A percentile compares a stretch with the other conserved stretches of the same genome.
Conservation (phyloP, 2,329 filamentous ascomycete species). For the Fusarium setosum region DNA sequence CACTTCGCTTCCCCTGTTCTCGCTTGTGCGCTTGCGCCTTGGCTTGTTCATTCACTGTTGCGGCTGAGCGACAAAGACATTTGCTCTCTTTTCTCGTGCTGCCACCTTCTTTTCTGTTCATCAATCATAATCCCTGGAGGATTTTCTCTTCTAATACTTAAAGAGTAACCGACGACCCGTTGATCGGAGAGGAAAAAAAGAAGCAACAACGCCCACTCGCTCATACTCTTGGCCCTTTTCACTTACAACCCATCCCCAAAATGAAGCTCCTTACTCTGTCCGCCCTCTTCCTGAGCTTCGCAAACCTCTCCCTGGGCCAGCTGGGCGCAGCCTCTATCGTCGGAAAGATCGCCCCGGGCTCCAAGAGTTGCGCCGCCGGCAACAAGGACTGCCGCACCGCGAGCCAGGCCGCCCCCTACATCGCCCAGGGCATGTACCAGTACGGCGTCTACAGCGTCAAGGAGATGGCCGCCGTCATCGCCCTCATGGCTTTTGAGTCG, state of each 20-base stretch:
- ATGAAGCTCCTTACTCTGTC: constrained; percentile 45
- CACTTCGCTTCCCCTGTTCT: no score
- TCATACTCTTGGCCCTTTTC: not conserved
- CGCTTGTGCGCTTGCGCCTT: not conserved
- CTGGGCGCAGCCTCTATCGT: constrained; percentile 54
- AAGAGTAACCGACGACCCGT: not conserved
- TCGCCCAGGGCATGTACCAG: constrained; percentile 66
- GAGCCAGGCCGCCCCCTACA: constrained; percentile 66
- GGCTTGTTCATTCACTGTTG: not conserved
- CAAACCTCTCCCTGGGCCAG: constrained; percentile 31
- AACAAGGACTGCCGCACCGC: constrained; percentile 74
- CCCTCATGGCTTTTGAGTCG: constrained; percentile 79
- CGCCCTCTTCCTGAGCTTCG: constrained; percentile 26
- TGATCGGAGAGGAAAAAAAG: no score
- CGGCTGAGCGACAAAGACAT: no score
- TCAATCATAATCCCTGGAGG: constrained; percentile 16
- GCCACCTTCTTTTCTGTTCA: not conserved
- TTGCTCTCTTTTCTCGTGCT: no score
- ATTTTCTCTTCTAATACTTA: not conserved
- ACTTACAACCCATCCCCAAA: not conserved
- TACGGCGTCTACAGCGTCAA: constrained; percentile 66
- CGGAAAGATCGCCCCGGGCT: constrained; percentile 66
- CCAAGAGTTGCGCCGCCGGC: constrained; percentile 62
- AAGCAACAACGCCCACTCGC: not conserved
- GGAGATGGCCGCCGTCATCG: constrained; percentile 76